Conservation (phyloP, 208 protist genomes). For the Herpetomonas samuelpessoai region DNA sequence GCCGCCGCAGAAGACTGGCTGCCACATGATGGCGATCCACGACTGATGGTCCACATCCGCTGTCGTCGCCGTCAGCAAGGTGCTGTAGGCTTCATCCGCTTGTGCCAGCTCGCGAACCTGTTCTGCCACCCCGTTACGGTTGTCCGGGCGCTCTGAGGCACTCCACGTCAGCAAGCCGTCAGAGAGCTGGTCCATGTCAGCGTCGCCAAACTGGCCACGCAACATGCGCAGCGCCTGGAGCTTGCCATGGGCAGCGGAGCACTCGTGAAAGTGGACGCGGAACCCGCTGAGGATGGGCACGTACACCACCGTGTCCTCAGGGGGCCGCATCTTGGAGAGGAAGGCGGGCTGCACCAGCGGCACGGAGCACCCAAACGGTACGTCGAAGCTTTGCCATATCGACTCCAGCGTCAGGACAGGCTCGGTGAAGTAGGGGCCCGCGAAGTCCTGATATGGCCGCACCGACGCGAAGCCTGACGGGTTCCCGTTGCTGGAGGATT, state of each 20-base stretch:
- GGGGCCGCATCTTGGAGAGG: slow-evolving; percentile 55
- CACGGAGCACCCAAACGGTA: slow-evolving; percentile 76
- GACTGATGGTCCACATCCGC: slow-evolving; percentile 80
- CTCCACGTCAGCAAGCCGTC: slow-evolving; percentile 62
- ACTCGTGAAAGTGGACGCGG: slow-evolving; percentile 66
- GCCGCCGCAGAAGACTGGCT: slow-evolving; percentile 75
- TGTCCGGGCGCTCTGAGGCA: slow-evolving; percentile 73
- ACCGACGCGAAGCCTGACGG: neutral
- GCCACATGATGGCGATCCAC: slow-evolving; percentile 86
- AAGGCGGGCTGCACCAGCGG: slow-evolving; percentile 44
- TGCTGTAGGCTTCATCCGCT: slow-evolving; percentile 50
- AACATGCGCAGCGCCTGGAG: slow-evolving; percentile 42
- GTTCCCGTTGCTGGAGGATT: neutral
- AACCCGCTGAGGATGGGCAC: slow-evolving; percentile 82
- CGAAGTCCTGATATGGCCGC: slow-evolving; percentile 26
- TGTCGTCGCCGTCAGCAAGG: slow-evolving; percentile 61
- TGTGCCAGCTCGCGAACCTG: slow-evolving; percentile 68
- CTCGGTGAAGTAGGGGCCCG: slow-evolving; percentile 58
- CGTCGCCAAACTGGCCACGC: slow-evolving; percentile 9
- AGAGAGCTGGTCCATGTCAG: neutral
- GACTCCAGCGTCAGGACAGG: slow-evolving; percentile 51
- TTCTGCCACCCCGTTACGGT: slow-evolving; percentile 65
- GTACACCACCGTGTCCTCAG: slow-evolving; percentile 73
- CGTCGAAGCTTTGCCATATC: slow-evolving; percentile 75
- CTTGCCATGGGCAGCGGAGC: slow-evolving; percentile 48